Evolutionary conservation across 805 yeast species (phyloP), one percentile per base, ranked within the genome.

Genomic region (Barnettozyma sp.): DNA sequence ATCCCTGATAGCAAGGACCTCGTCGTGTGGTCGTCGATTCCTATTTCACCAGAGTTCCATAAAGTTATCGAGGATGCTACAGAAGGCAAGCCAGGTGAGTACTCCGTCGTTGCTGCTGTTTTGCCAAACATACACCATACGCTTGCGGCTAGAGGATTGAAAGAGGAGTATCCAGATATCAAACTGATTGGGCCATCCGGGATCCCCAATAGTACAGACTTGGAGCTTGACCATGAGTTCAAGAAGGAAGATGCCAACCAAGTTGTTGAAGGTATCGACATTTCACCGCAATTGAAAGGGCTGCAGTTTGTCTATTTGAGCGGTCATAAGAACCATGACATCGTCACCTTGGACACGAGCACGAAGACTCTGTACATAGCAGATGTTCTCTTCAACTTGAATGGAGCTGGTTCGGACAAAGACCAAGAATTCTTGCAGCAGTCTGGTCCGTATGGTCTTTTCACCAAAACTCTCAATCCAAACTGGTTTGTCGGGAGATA

Each of bases 121-220:
- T 63, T 80, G 28, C 85, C 86, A 2, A 83, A 80, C 50, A 50
- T 43, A 21, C 82, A 76, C 44, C 87, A 80, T 49, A 76, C 82
- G 1, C 56, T 79, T 71, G 83, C 80, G 4, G 71, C 78, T 11
- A 48, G 56, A 18, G 66, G 70, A 8, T 71, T 78, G 58, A 68
- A 71, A 50, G 60, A 63, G 16, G 54, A 57, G 35, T 67, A 60
- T 51, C 82, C 84, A 4, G 47, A 60, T 3, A 55, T 73, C 34
- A 66, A 71, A 46, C 54, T 79, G 16, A 64, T 79, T 40, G 83
- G 78, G 6, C 66, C 72, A 58, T 41, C 46, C 10, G 74, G 63
- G 1, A 48, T 58, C 26, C 43, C 46, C 11, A 57, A 56, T 25
- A 65, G 64, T 12, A 56, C 66, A 11, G 55, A 59, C 5, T 28